A percentile compares a stretch with the other conserved stretches of the same genome.
phyloP scores from a whole-genome alignment of 2,329 filamentous ascomycete species.

The Lasiodiplodia theobromae region DNA sequence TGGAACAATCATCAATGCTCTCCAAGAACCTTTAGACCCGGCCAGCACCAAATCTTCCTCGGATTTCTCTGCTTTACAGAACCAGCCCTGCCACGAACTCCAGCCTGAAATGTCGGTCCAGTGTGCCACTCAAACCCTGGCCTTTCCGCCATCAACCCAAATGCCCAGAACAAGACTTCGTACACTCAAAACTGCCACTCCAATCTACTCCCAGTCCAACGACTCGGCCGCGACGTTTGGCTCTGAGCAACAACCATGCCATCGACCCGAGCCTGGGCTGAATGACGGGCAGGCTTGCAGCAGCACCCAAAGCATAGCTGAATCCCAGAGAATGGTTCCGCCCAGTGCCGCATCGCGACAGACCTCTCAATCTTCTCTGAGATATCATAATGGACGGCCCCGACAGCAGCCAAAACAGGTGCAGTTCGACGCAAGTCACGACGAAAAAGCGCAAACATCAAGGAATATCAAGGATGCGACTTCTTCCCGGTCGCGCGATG shows the following conservation, averaged over 20 bases:
- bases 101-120: background rate
- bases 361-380: background rate
- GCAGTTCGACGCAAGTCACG: background rate
- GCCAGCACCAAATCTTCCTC: background rate
- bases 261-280: background rate
- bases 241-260: background rate
- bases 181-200: background rate
- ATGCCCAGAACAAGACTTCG: background rate
- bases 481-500: background rate
- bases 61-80: background rate
- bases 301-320: background rate
- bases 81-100: too few relatives aligned
- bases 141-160: background rate
- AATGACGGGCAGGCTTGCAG: background rate
- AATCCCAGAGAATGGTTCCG: background rate
- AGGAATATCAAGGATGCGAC: background rate
- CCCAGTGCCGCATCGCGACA: background rate
- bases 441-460: background rate
- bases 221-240: background rate
- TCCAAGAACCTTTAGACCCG: background rate
- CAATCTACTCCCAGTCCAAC: background rate
- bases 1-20: background rate
- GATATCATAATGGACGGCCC: background rate
- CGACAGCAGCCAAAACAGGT: conserved; percentile 7
- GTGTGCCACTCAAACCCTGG: background rate